Evolutionary conservation across 257 asterid species (phyloP), one percentile per base, ranked within the genome.

Genomic region (Solanum phureja): DNA sequence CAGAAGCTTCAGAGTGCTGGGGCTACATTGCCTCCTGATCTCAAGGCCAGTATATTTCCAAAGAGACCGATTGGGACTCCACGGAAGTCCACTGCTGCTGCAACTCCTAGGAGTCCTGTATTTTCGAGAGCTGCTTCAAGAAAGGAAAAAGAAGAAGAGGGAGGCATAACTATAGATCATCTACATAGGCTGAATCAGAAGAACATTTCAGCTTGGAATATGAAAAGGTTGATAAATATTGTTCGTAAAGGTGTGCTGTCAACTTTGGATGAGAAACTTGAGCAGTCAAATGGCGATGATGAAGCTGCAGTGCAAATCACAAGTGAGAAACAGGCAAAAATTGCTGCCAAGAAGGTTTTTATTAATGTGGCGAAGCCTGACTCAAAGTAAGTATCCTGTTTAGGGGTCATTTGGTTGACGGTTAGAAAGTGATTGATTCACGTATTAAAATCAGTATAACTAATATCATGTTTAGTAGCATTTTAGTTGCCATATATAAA

Each of bases 121-220:
- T 91, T 94, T 86, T 93, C 98, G 0, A 90, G 87, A 56, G 66
- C 81, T 7, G 24, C 90, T 88, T 91, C 95, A 21, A 95, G 89
- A 91, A 92, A 91, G 90, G 96, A 93, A 35, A 93, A 92, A 90
- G 89, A 83, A 31, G 76, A 87, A 76, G 66, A 92, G 89, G 93
- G 84, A 38, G 95, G 92, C 8, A 95, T 96, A 40, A 90, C 92
- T 7, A 94, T 96, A 29, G 96, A 94, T 87, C 96, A 94, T 85
- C 84, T 96, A 91, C 98, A 94, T 88, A 90, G 96, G 94, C 86
- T 94, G 91, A 96, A 94, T 89, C 96, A 94, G 92, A 90, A 92
- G 90, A 96, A 96, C 68, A 84, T 96, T 84, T 94, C 99, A 7
- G 99, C 99, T 77, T 94, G 98, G 98, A 95, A 96, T 89, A 96